A percentile compares a stretch with the other conserved stretches of the same genome.
phyloP scores from a whole-genome alignment of 23 red algal genomes.

The Rhodosorus marinus region DNA sequence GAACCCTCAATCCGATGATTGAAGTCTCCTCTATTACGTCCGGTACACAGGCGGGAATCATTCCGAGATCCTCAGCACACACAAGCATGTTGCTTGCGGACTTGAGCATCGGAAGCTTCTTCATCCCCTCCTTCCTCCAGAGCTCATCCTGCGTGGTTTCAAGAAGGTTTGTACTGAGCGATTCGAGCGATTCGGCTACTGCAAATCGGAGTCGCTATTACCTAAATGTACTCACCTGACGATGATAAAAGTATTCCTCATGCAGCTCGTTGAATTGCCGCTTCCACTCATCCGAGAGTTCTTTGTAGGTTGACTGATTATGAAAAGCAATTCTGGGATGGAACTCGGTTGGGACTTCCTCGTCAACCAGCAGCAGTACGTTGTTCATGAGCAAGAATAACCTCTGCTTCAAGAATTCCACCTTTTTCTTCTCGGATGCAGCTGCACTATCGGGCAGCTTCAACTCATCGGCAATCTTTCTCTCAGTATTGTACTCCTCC shows the following conservation, averaged over 20 bases:
- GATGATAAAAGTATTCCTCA: conserved; percentile 70
- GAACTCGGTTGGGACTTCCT: conserved; percentile 30
- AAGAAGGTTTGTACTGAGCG: neutral
- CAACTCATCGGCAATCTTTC: conserved; percentile 22
- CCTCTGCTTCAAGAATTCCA: conserved; percentile 2
- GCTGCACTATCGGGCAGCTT: conserved; percentile 10
- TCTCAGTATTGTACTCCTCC: conserved; percentile 41
- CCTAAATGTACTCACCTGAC: too few species aligned
- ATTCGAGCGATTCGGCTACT: neutral
- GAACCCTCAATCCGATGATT: conserved; percentile 56
- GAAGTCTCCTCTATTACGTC: conserved; percentile 54
- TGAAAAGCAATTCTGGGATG: conserved; percentile 68
- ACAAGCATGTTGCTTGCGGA: conserved; percentile 72
- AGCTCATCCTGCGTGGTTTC: too few species aligned
- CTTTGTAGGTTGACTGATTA: conserved; percentile 24
- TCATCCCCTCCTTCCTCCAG: conserved; percentile 54
- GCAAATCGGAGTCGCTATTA: neutral
- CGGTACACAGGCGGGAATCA: conserved; percentile 53
- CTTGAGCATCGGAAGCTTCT: conserved; percentile 74
- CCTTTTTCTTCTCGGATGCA: conserved; percentile 6
- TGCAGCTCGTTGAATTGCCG: conserved; percentile 40
- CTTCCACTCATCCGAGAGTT: conserved; percentile 65
- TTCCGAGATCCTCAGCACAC: conserved; percentile 70
- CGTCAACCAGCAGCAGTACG: conserved; percentile 54
- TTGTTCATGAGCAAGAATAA: conserved; percentile 47